Evolutionary conservation across 768 basidiomycete genomes (phyloP), one percentile per base, ranked within the genome.

Genomic region (Boletus coccyginus): DNA sequence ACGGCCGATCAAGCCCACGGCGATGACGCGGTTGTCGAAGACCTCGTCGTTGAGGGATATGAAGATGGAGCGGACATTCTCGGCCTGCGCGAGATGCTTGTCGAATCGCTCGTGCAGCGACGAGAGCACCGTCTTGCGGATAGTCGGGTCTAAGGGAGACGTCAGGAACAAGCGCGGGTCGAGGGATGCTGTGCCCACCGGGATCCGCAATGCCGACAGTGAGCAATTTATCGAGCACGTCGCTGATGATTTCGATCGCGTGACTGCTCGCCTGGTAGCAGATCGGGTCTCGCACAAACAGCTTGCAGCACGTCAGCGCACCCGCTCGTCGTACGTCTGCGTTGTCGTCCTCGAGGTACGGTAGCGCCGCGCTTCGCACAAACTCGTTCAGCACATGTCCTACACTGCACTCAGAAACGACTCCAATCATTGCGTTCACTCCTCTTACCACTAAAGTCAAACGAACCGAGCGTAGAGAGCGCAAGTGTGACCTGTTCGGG

Each of bases 41-140:
- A 90, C 87, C 68, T 98, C 97, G 65, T 99, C 97, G 66, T 98
- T 98, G 46, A 99, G 79, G 0, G 95, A 97, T 60, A 98, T 93
- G 75, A 98, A 98, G 14, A 99, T 77, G 12, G 92, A 95, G 14
- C 95, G 85, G n/a, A 99, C 94, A 67, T 98, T 95, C 73, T 98
- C 97, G 0, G 96, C 94, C 73, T 98, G 97, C 3, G 97, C 92
- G 19, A 99, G 82, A 69, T 99, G 95, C 58, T 93, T 91, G 69
- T 99, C 97, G 62, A 99, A 98, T 21, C 92, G 86, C 58, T 94
- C 89, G 66, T 97, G 93, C 33, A 99, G 78, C 5, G 87, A 87
- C 2, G 85, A 82, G 19, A 99, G 79, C 0, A 98, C 97, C 0
- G 89, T 88, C 59, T 88, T 83, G 14, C 97, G 82, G 58, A 98